Conservation (phyloP, 208 protist species). For the Acanthamoeba healyi region DNA sequence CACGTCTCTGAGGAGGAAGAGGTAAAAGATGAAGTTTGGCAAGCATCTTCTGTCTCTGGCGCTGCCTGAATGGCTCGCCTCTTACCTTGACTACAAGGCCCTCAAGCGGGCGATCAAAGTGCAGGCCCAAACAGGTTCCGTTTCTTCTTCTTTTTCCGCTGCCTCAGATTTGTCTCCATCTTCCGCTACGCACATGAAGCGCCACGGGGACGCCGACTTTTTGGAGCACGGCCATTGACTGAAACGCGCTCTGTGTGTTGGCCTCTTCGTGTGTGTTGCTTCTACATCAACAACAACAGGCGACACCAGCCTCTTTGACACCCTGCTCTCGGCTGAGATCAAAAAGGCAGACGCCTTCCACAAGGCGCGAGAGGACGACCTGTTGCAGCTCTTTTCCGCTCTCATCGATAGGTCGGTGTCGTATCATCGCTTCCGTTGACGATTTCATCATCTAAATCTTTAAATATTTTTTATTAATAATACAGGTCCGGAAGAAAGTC, state of each 20-base stretch:
- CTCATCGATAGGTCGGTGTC: background rate
- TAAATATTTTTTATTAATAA: background rate
- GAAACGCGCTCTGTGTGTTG: no score
- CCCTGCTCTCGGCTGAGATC: conserved; percentile 3
- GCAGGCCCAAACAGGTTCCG: conserved; percentile 48
- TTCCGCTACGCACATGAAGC: no score
- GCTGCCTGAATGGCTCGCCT: conserved; percentile 7
- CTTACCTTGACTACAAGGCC: conserved; percentile 54
- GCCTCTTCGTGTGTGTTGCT: background rate
- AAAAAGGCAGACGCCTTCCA: conserved; percentile 24
- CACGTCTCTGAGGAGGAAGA: no score
- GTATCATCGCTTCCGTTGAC: background rate
- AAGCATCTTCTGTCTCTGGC: conserved; percentile 37
- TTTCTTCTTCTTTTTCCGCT: background rate
- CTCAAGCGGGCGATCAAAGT: conserved; percentile 48
- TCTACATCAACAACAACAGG: background rate
- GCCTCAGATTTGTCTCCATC: background rate
- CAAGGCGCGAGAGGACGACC: background rate
- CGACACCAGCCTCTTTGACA: conserved; percentile 59
- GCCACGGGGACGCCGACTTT: no score
- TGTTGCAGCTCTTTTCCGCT: background rate
- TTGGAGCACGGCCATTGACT: no score
- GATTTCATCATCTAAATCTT: background rate
- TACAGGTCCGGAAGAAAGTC: background rate
- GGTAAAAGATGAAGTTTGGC: conserved; percentile 50